Base-by-base conservation (phyloP, 768 basidiomycete genomes). In the Psilocybe tampanensis region DNA sequence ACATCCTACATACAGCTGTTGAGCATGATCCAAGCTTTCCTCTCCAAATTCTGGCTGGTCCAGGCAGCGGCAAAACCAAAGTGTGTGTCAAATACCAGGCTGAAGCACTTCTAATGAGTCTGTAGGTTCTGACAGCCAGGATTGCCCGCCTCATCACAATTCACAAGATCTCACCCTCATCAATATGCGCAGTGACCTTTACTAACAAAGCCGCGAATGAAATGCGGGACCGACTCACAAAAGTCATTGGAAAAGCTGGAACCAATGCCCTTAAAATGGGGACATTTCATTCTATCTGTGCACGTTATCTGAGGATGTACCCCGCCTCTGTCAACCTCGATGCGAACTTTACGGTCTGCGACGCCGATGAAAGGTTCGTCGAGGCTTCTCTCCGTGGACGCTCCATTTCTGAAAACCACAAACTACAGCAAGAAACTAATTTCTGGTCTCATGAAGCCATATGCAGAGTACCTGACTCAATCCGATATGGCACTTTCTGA, bases 141-240 rank as follows among this genome's bases (percentile, higher is more conserved):
- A 86, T 90, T 44, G 88, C 84, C 3, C 76, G 89, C 66, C 73
- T 92, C 19, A 84, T 90, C 48, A 67, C 82, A 6, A 68, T 78
- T 24, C 81, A 86, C 63, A 63, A 63, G 22, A 65, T 88, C 9
- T 66, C 76, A 11, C 82, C 89, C 1, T 74, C 77, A 3, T 76
- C 83, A 17, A 88, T 92, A 70, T 89, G 87, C 64, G 87, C 88
- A 2, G 89, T 95, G 11, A 96, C 81, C 6, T 96, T 95, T 69
- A 94, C 93, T 9, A 94, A 94, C 74, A 93, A 93, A 70, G 92
- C 93, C 15, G 92, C 93, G 1, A 88, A 84, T 58, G 94, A 95
- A 74, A 94, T 95, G 92, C 80, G 83, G 51, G 78, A 83, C 49
- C 80, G 94, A 3, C 74, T 96, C 26, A 72, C 73, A 18, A 82